These are phyloP conservation scores for Aquilaria malaccensis DNA, from an alignment of 345 rosid species.

Conservation along the genomic window DNA sequence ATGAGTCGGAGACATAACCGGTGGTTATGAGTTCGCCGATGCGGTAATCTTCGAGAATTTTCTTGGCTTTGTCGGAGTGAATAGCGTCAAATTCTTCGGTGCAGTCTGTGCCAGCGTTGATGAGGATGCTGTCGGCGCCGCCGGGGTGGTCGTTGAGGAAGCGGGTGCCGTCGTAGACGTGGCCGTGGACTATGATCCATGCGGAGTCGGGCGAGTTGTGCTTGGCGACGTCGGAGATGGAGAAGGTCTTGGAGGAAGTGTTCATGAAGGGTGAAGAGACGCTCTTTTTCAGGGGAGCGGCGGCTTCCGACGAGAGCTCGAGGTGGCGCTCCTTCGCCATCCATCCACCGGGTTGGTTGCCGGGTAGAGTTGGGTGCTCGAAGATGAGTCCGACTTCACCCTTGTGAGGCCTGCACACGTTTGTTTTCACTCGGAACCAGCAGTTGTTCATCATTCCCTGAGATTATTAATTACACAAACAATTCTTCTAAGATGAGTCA, in stretches of 20 bases:
- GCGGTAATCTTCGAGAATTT: constrained; percentile 63
- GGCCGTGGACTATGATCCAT: constrained; percentile 94
- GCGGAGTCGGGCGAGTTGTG: constrained; percentile 73
- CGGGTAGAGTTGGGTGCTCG: constrained; percentile 92
- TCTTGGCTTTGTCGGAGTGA: constrained; percentile 88
- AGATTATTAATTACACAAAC: background rate
- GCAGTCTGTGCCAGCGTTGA: constrained; percentile 88
- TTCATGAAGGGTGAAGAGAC: constrained; percentile 91
- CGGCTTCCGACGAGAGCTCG: constrained; percentile 45
- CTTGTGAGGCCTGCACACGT: constrained; percentile 65
- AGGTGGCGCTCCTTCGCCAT: constrained; percentile 84
- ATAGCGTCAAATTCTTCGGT: constrained; percentile 95
- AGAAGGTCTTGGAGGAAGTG: constrained; percentile 49
- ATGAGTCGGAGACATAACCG: constrained; percentile 52
- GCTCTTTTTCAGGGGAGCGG: constrained; percentile 58
- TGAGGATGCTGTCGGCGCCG: constrained; percentile 74
- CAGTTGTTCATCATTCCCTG: constrained; percentile 99
- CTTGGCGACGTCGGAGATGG: constrained; percentile 59
- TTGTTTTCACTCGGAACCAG: constrained; percentile 83
- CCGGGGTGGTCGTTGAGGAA: constrained; percentile 95
- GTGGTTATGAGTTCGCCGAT: constrained; percentile 67
- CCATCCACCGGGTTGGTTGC: constrained; percentile 96
- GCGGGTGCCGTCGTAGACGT: constrained; percentile 82
- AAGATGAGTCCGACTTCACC: constrained; percentile 93
- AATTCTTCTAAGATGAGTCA: no score